A percentile compares a stretch with the other conserved stretches of the same genome.
Evolutionary conservation across 257 asterid species (phyloP).

Genomic region (Fraxinus cuspidata): DNA sequence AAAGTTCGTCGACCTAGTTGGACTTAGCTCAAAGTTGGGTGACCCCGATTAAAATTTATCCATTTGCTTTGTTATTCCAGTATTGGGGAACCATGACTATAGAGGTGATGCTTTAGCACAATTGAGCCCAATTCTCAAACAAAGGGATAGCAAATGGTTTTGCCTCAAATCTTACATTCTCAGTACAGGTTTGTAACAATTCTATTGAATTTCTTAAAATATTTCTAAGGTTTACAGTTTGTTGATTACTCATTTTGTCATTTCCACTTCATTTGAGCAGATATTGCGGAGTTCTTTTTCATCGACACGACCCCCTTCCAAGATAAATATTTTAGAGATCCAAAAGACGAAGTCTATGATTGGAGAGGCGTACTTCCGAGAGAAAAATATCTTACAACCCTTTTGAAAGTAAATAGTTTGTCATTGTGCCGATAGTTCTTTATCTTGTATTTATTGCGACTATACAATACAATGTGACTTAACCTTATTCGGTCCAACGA

Average conservation of each 20-base stretch:
- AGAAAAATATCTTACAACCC: conserved; percentile 41
- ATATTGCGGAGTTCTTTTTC: conserved; percentile 67
- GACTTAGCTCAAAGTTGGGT: neutral
- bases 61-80: conserved; percentile 30
- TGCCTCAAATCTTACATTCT: conserved; percentile 60
- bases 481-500: neutral
- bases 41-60: neutral
- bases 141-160: conserved; percentile 63
- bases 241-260: neutral
- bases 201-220: neutral
- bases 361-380: conserved; percentile 72
- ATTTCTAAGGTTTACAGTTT: neutral
- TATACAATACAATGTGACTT: neutral
- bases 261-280: conserved; percentile 30
- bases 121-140: conserved; percentile 48
- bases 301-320: conserved; percentile 77
- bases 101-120: conserved; percentile 80
- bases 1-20: neutral
- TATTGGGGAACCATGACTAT: conserved; percentile 83
- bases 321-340: conserved; percentile 55
- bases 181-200: conserved; percentile 36
- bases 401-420: conserved; percentile 35
- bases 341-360: conserved; percentile 57
- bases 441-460: neutral
- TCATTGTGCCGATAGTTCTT: too few species aligned